phyloP scores from a whole-genome alignment of 2,329 filamentous ascomycete species.

The Verticillium nubilum region DNA sequence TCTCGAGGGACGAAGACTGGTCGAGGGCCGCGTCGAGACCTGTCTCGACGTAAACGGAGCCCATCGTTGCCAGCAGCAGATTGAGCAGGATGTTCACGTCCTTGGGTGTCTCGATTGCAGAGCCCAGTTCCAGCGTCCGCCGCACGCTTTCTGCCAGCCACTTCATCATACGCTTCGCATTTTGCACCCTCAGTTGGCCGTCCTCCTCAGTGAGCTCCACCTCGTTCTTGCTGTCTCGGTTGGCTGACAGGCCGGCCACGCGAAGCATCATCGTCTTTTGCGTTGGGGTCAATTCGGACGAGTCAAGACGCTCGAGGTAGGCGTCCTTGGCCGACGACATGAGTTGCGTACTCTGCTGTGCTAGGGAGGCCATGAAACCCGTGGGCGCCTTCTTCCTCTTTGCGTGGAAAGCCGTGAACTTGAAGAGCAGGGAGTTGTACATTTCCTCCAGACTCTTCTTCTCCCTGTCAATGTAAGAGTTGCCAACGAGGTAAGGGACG shows the following conservation, averaged over 20 bases:
- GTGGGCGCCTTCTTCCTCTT: conserved; percentile 81
- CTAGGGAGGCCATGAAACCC: conserved; percentile 87
- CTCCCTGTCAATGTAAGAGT: conserved; percentile 66
- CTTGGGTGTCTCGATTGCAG: conserved; percentile 83
- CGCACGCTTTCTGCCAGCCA: conserved; percentile 96
- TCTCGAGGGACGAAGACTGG: conserved; percentile 70
- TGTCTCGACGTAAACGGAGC: conserved; percentile 70
- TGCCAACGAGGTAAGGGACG: conserved; percentile 63
- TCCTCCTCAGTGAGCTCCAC: conserved; percentile 90
- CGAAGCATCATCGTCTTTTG: conserved; percentile 88
- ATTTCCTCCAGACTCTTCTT: conserved; percentile 68
- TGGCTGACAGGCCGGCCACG: conserved; percentile 78
- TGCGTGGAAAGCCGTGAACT: conserved; percentile 93
- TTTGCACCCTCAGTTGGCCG: conserved; percentile 73
- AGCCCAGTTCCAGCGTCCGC: conserved; percentile 83
- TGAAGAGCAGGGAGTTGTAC: conserved; percentile 90
- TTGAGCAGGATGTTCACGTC: conserved; percentile 83
- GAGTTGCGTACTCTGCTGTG: conserved; percentile 84
- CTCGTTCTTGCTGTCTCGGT: conserved; percentile 71
- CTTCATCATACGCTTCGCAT: conserved; percentile 95
- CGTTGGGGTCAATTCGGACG: conserved; percentile 78
- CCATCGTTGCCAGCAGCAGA: conserved; percentile 81
- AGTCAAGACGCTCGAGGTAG: conserved; percentile 84
- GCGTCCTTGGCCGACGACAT: conserved; percentile 84
- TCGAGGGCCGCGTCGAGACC: conserved; percentile 66